A percentile compares a stretch with the other conserved stretches of the same genome.
Conservation (phyloP, 305 asterid genomes). For the Fraxinus sp. region DNA sequence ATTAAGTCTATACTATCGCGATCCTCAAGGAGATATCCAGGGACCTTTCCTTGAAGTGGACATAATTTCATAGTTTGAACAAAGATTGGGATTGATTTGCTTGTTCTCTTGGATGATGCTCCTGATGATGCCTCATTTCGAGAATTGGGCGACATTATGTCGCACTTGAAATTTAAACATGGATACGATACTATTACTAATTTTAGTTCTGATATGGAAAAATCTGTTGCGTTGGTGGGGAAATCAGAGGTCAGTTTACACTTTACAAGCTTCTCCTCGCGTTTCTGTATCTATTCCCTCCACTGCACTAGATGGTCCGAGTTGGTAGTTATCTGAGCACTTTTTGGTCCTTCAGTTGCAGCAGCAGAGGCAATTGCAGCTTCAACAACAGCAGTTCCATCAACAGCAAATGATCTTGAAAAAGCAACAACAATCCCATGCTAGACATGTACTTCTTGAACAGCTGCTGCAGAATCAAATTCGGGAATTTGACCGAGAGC, state of each 20-base stretch:
- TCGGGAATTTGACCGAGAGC: slow-evolving; percentile 66
- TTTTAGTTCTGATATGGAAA: slow-evolving; percentile 43
- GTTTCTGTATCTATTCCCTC: slow-evolving; percentile 44
- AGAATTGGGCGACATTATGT: slow-evolving; percentile 88
- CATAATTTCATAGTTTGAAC: slow-evolving; percentile 94
- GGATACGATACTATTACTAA: slow-evolving; percentile 40
- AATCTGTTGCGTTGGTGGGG: slow-evolving; percentile 44
- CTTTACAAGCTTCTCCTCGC: slow-evolving; percentile 28
- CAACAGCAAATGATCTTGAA: slow-evolving; percentile 73
- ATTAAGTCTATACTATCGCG: slow-evolving; percentile 79
- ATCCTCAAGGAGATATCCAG: slow-evolving; percentile 96
- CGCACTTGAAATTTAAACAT: slow-evolving; percentile 60
- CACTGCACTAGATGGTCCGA: slow-evolving; percentile 37
- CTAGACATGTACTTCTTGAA: slow-evolving; percentile 71
- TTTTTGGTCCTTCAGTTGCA: slow-evolving; percentile 69
- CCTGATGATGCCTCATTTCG: slow-evolving; percentile 68
- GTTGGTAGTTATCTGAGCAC: slow-evolving; percentile 62
- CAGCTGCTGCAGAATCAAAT: slow-evolving; percentile 76
- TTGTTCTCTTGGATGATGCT: slow-evolving; percentile 87
- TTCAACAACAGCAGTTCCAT: slow-evolving; percentile 67
- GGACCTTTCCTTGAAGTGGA: slow-evolving; percentile 98
- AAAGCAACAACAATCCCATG: slow-evolving; percentile 77
- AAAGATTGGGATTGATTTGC: slow-evolving; percentile 92
- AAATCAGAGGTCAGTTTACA: slow-evolving; percentile 39
- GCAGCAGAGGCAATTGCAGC: slow-evolving; percentile 73